Evolutionary conservation across 305 asterid genomes (phyloP), one percentile per base, ranked within the genome.

Genomic region (Caryopteris hybrid): DNA sequence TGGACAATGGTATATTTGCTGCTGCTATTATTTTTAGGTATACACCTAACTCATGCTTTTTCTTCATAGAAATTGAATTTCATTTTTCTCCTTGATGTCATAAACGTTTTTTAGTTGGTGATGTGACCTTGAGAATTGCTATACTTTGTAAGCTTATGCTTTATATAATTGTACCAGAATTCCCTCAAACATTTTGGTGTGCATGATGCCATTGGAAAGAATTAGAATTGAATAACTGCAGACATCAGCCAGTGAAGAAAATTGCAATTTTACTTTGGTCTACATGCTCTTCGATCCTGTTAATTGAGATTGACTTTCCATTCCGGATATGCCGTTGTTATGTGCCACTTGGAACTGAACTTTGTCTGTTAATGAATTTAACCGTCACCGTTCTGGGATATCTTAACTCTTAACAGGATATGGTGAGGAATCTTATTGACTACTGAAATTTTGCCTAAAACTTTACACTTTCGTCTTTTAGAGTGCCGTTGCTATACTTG

Each of bases 21-120:
- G 78, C 86, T 64, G 90, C 91, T 31, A 69, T 80, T 73, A 38
- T 82, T 73, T 83, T 86, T 74, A 79, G 95, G 97, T 90, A 86
- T 66, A 76, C 29, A 27, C 48, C 57, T 51, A 61, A 46, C 68
- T 69, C 61, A 10, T 34, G 53, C 61, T 41, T 38, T 54, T 21
- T 16, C 38, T 67, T 12, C 25, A 1, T 71, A 47, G 34, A 52
- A 36, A 10, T 41, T 54, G 50, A 61, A n/a, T 47, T 70, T 64
- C n/a, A 54, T 29, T 48, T 29, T 29, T 25, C 21, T 46, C 34
- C 3, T 20, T 58, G 34, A 21, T 43, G 5, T 38, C 61, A 2
- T 33, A 27, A 39, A 38, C 34, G 36, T 48, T 39, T 57, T 39
- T 69, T 21, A 66, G 13, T 67, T 60, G 74, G 2, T n/a, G 45